Base-by-base conservation (phyloP, 139 green algal genomes). In the Volvox reticuliferus region DNA sequence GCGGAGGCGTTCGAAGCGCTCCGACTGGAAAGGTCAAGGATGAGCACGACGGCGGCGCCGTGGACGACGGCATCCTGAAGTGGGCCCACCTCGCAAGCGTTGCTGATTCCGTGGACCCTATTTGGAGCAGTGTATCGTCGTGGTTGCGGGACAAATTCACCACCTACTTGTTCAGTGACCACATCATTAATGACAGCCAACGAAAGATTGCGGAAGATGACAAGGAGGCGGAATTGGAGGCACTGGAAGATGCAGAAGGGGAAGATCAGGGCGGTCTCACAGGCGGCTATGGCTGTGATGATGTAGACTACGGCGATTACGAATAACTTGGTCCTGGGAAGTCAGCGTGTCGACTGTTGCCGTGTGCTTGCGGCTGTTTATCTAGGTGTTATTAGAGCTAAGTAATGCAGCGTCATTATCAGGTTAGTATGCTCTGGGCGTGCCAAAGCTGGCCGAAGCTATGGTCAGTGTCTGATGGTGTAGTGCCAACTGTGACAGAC, bases 111-210 rank as follows among this genome's bases (percentile, higher is more conserved):
- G 88, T 90, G 0, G 95, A 96, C 65, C 86, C 81, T 0, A 93
- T 93, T 22, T 97, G 95, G 95, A 36, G 80, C 50, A 44, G n/a
- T 17, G 35, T 96, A 78, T 76, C 85, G 0, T 28, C 61, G 1
- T 92, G 85, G 35, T 86, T 95, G 30, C 88, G 91, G 1, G 84
- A 94, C 85, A 92, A 77, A 30, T 96, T 92, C 89, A 88, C 95
- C 16, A 96, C 93, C 9, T 97, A 93, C 89, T 79, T 96, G 16
- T 97, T 97, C 86, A 91, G 63, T 35, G 95, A 96, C 90, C 94
- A 96, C 82, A 91, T 93, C 50, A 83, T 93, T 24, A 92, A 88
- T 61, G 69, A 93, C 9, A 32, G 17, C 14, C 67, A 83, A 32
- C 62, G 78, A 17, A 28, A 55, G 28, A 24, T 79, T 22, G 55